phyloP scores from a whole-genome alignment of 2,329 filamentous ascomycete species.

The Neonectria hederae region DNA sequence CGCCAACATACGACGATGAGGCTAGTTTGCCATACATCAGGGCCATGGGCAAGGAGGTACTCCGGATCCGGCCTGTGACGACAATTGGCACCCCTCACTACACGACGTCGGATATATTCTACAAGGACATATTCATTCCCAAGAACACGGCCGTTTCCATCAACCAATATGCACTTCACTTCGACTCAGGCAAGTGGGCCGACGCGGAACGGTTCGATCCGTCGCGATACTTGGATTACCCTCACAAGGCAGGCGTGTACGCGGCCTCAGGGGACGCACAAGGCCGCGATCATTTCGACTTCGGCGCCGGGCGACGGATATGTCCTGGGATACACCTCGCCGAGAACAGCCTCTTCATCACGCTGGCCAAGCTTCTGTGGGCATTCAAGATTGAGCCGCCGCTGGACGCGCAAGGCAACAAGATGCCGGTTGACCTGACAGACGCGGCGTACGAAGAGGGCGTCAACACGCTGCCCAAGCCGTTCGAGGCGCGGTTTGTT shows the following conservation, averaged over 20 bases:
- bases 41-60: conserved; percentile 63
- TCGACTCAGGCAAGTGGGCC: conserved; percentile 1
- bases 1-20: conserved; percentile 59
- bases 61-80: conserved; percentile 64
- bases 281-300: conserved; percentile 55
- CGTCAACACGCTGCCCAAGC: conserved; percentile 19
- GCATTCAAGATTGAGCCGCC: conserved; percentile 20
- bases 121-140: conserved; percentile 27
- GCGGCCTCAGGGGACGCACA: conserved; percentile 33
- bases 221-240: conserved; percentile 20
- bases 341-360: conserved; percentile 44
- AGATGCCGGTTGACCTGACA: conserved; percentile 9
- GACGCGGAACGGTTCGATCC: conserved; percentile 19
- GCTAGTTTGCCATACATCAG: conserved; percentile 61
- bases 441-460: conserved; percentile 17
- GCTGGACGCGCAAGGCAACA: neutral
- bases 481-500: conserved; percentile 18
- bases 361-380: conserved; percentile 24
- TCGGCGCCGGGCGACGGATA: conserved; percentile 58
- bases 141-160: conserved; percentile 23
- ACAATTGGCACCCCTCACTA: conserved; percentile 20
- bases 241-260: conserved; percentile 32
- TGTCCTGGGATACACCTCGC: conserved; percentile 61
- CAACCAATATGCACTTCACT: conserved; percentile 18
- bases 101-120: conserved; percentile 10